Evolutionary conservation across 106 monocot genomes (phyloP), one percentile per base, ranked within the genome.

Genomic region (Dioscorea zingiberensis): DNA sequence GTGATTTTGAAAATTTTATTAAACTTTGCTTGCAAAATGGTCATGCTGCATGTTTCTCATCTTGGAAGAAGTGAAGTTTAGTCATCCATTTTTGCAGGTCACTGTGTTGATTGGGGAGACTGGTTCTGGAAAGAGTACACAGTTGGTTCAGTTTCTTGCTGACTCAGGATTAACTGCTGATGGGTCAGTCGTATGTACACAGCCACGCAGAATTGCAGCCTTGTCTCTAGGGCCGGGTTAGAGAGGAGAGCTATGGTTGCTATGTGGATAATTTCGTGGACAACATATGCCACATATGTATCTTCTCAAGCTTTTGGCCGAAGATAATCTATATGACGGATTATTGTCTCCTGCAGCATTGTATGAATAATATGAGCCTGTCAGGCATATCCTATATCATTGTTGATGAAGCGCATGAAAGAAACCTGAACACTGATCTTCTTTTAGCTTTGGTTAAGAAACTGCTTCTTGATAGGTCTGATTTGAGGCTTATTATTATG

Each of bases 351-450:
- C 67, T 98, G 68, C 93, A 89, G 54, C 76, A 89, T 66, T 84
- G 76, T 62, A 87, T 98, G 86, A 78, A 76, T 27, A 59, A 84
- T 58, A 68, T 30, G 28, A 74, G 60, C 26, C 77, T 98, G 25
- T 24, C 29, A 63, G 84, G 82, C 21, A 78, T 92, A 63, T 93
- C 92, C 53, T 84, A 59, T 71, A 71, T 98, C 48, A 73, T 98
- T 69, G 66, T 98, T 21, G 98, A 98, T 76, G 98, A 98, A 80
- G 98, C 89, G 54, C 98, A 98, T 89, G 98, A 98, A 69, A 86
- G 98, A 73, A 98, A 84, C 79, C 73, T 98, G 77, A 93, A 80
- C 74, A 93, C 98, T 45, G 98, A 98, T 66, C 83, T 98, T 4
- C 57, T 98, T 25, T 55, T 98, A 45, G 86, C 98, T 47, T 68